A percentile compares a stretch with the other conserved stretches of the same genome.
phyloP scores from a whole-genome alignment of 2,329 filamentous ascomycete species.

The Orbilia oligospora region DNA sequence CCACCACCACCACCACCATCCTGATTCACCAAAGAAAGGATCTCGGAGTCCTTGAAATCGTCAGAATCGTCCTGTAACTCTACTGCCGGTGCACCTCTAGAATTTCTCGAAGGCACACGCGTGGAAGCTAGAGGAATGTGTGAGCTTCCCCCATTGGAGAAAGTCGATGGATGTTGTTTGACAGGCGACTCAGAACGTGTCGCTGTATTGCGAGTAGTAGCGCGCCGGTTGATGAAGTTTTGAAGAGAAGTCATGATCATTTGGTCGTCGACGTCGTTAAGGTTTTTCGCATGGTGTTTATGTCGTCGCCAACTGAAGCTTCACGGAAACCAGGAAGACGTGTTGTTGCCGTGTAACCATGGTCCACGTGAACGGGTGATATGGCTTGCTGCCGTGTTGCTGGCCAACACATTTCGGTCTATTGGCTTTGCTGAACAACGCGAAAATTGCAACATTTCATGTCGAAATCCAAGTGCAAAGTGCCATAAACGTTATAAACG shows the following conservation, averaged over 20 bases:
- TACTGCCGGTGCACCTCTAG: conserved; percentile 24
- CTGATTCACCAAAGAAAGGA: conserved; percentile 51
- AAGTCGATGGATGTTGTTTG: conserved; percentile 18
- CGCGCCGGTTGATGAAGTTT: conserved; percentile 58
- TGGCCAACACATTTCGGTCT: not conserved
- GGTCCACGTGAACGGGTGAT: not conserved
- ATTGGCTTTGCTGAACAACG: not conserved
- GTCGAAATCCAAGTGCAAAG: not conserved
- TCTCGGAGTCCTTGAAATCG: conserved; percentile 58
- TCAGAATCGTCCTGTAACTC: conserved; percentile 50
- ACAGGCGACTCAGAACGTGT: conserved; percentile 41
- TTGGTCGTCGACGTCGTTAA: conserved; percentile 40
- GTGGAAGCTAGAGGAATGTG: conserved; percentile 50
- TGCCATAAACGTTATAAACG: no score
- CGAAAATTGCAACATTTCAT: not conserved
- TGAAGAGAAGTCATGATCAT: conserved; percentile 60
- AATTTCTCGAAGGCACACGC: conserved; percentile 49
- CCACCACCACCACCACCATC: conserved; percentile 38
- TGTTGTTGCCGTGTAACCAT: conserved; percentile 50
- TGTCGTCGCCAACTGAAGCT: conserved; percentile 17
- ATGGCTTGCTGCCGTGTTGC: not conserved
- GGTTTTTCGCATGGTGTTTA: conserved; percentile 4
- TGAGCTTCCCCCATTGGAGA: conserved; percentile 24
- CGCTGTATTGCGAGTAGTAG: conserved; percentile 33
- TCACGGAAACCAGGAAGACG: conserved; percentile 33